phyloP scores from a whole-genome alignment of 129 eudicot species.

The Lonicera japonica region DNA sequence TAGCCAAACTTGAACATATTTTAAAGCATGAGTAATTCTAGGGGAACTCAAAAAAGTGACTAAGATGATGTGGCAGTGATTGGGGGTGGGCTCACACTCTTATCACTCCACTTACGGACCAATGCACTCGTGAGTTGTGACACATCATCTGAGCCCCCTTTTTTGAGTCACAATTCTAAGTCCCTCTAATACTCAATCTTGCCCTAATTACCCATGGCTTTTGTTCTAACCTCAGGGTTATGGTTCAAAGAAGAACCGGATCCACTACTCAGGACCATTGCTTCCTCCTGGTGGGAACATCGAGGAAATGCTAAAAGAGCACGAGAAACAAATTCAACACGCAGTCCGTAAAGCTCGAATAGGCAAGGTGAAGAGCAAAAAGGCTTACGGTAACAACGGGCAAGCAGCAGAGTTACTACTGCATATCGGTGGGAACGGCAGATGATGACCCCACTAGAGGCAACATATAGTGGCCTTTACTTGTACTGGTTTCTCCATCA shows the following conservation, averaged over 20 bases:
- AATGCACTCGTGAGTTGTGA: too few relatives aligned
- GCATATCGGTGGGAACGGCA: conserved; percentile 30
- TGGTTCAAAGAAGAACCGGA: conserved; percentile 57
- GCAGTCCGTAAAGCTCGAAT: conserved; percentile 78
- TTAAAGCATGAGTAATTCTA: too few relatives aligned
- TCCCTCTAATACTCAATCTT: neutral
- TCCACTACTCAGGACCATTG: conserved; percentile 90
- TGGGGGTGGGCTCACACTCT: too few relatives aligned
- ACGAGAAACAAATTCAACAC: conserved; percentile 75
- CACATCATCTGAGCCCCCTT: too few relatives aligned
- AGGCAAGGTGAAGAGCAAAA: conserved; percentile 49
- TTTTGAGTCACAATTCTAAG: too few relatives aligned
- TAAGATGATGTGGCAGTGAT: too few relatives aligned
- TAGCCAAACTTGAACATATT: too few relatives aligned
- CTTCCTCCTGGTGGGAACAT: conserved; percentile 62
- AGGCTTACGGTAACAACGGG: conserved; percentile 36
- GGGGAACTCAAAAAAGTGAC: too few relatives aligned
- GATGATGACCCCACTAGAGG: conserved; percentile 25
- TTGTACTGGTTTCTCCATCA: neutral
- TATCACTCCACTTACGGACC: too few relatives aligned
- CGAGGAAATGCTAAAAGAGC: conserved; percentile 86
- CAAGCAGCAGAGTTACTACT: conserved; percentile 57
- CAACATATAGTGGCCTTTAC: neutral
- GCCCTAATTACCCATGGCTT: conserved; percentile 7
- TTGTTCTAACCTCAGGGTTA: conserved; percentile 32